Conservation (phyloP, 2,329 filamentous ascomycete genomes). For the Helicocarpus griseus region DNA sequence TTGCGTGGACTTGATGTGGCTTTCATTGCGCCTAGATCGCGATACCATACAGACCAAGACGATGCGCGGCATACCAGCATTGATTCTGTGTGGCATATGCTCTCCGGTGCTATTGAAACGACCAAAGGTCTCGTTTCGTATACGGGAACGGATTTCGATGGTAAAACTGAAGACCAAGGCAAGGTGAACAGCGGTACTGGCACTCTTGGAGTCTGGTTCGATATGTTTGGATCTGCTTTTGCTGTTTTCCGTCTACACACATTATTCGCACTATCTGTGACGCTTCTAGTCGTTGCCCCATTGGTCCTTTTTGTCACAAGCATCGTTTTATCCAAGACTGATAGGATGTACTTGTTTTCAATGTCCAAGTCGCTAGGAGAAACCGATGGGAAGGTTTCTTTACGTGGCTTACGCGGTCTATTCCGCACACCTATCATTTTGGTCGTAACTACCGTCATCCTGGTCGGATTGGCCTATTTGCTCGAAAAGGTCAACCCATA, state of each 20-base stretch:
- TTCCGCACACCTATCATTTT: conserved; percentile 76
- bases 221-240: conserved; percentile 72
- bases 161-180: conserved; percentile 46
- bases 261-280: conserved; percentile 79
- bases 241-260: conserved; percentile 70
- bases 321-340: conserved; percentile 56
- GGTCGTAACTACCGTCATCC: conserved; percentile 55
- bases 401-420: conserved; percentile 72
- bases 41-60: conserved; percentile 89
- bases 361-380: conserved; percentile 53
- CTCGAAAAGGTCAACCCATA: conserved; percentile 76
- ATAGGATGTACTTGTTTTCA: conserved; percentile 85
- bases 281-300: conserved; percentile 70
- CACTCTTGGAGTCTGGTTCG: conserved; percentile 79
- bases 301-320: conserved; percentile 61
- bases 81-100: conserved; percentile 82
- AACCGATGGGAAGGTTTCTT: conserved; percentile 49
- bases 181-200: conserved; percentile 58
- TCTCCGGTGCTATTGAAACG: conserved; percentile 71
- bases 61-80: conserved; percentile 63
- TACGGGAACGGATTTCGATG: conserved; percentile 56
- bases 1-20: conserved; percentile 85
- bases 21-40: conserved; percentile 74
- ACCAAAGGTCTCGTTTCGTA: conserved; percentile 61
- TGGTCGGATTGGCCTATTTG: conserved; percentile 63